These are phyloP conservation scores for Colletotrichum godetiae DNA, from an alignment of 2,329 filamentous ascomycete genomes.

Conservation along the genomic window DNA sequence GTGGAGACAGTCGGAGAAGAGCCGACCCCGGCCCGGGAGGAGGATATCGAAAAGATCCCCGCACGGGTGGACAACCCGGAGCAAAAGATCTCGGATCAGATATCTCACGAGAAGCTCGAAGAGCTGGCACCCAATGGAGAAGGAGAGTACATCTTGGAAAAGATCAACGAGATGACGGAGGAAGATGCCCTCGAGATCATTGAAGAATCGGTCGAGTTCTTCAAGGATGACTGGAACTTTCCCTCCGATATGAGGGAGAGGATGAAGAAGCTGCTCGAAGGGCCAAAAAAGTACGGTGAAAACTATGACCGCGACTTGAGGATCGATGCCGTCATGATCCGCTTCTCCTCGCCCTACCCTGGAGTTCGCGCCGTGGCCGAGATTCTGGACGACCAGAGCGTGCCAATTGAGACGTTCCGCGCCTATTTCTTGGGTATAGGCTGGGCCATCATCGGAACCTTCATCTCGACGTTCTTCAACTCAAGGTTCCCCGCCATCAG, in stretches of 20 bases:
- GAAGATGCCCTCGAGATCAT: constrained; percentile 55
- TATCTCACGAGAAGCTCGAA: constrained; percentile 52
- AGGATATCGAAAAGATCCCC: constrained; percentile 29
- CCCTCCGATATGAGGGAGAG: constrained; percentile 54
- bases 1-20: constrained; percentile 18
- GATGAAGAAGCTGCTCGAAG: constrained; percentile 51
- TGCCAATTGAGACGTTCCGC: constrained; percentile 53
- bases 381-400: constrained; percentile 46
- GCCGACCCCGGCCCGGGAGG: constrained; percentile 15
- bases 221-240: constrained; percentile 58
- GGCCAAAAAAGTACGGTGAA: constrained; percentile 52
- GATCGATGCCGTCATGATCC: constrained; percentile 53
- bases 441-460: constrained; percentile 52
- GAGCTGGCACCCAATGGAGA: constrained; percentile 56
- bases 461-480: constrained; percentile 55
- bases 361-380: constrained; percentile 54
- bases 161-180: constrained; percentile 54
- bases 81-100: constrained; percentile 46
- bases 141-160: constrained; percentile 53
- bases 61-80: constrained; percentile 13
- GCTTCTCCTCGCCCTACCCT: constrained; percentile 55
- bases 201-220: constrained; percentile 50
- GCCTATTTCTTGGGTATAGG: constrained; percentile 55
- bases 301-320: constrained; percentile 54
- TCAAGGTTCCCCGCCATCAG: constrained; percentile 52